Base-by-base conservation (phyloP, 768 basidiomycete species). In the Leucocoprinus sp. region DNA sequence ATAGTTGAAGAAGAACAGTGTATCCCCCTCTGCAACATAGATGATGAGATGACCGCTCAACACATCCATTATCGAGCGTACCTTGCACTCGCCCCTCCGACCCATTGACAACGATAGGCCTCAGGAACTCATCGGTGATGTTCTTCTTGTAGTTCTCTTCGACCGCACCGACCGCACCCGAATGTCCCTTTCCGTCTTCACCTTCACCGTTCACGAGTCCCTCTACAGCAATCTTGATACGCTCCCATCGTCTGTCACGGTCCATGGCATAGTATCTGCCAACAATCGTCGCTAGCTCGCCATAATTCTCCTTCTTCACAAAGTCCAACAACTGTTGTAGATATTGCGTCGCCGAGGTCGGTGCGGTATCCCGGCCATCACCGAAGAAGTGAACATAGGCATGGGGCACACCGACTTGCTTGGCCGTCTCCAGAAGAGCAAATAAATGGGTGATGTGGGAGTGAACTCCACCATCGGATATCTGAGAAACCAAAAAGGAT, bases 261-360 rank as follows among this genome's bases (percentile, higher is more conserved):
- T 95, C 93, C 92, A 95, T 95, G 24, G 91, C 93, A 54, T 93
- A 97, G 72, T 97, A 97, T 42, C 93, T 67, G 5, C 92, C 93
- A 33, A 93, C 69, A 40, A 95, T 72, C 5, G 91, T 93, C 4
- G 88, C 82, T 38, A 97, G 67, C 60, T 87, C 75, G 24, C 91
- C 93, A 50, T 82, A 76, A 33, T 79, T 71, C 56, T 88, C 82
- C 55, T 89, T 79, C 55, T 80, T 66, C 47, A 84, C 72, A 64
- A 90, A 95, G 23, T 81, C 80, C 8, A 80, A 71, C 5, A 97
- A 68, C 24, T 95, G 75, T 54, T 84, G 69, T 33, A 78, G 74
- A 64, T 96, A 95, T 11, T 75, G 78, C 5, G 79, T 71, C 9
- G 90, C 78, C 0, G 89, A 93, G 24, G 80, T 71, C 5, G 93